phyloP scores from a whole-genome alignment of 1,139 yeast species.

The Waltiozyma sp. region DNA sequence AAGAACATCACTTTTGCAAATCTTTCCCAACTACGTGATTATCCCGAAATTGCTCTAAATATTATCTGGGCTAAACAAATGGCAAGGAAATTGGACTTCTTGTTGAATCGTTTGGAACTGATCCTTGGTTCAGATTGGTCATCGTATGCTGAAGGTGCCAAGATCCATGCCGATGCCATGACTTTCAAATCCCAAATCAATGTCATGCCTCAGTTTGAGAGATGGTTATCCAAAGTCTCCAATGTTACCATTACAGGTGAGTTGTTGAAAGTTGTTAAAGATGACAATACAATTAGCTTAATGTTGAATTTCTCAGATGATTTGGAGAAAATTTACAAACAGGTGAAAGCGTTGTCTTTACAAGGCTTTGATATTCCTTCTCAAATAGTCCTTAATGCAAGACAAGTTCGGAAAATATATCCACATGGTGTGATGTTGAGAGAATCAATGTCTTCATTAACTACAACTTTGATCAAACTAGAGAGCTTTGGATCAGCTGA shows the following conservation, averaged over 20 bases:
- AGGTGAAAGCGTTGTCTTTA: conserved; percentile 39
- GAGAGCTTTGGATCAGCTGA: conserved; percentile 21
- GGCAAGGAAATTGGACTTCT: conserved; percentile 28
- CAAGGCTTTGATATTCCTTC: conserved; percentile 55
- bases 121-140: conserved; percentile 70
- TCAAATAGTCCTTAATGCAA: conserved; percentile 30
- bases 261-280: conserved; percentile 27
- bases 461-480: conserved; percentile 15
- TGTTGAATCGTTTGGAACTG: conserved; percentile 33
- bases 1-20: conserved; percentile 6
- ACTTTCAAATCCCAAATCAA: conserved; percentile 36
- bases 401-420: conserved; percentile 36
- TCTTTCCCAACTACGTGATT: conserved; percentile 27
- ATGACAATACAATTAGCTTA: conserved; percentile 16
- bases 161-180: conserved; percentile 40
- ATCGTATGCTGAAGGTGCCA: conserved; percentile 61
- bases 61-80: conserved; percentile 43
- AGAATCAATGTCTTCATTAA: conserved; percentile 35
- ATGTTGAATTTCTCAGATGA: conserved; percentile 42
- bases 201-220: conserved; percentile 28
- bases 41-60: conserved; percentile 37
- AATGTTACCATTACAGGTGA: conserved; percentile 24
- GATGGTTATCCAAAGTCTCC: conserved; percentile 32
- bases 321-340: conserved; percentile 36
- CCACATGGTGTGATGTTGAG: conserved; percentile 48